Conservation (phyloP, 2,329 filamentous ascomycete species). For the Fusarium nisikadoi region DNA sequence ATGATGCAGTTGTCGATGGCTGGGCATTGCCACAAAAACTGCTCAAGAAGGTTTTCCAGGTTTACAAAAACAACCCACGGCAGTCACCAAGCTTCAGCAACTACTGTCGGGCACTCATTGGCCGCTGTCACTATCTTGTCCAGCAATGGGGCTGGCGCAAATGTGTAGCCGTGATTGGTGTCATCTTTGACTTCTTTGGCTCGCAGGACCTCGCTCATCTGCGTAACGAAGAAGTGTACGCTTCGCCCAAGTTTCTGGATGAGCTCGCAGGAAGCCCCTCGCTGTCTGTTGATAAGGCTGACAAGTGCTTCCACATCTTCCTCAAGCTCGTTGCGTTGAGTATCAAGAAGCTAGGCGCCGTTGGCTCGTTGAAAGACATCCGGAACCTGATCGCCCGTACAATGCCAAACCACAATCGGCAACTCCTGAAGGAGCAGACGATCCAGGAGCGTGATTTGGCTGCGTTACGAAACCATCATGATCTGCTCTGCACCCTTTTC, state of each 20-base stretch:
- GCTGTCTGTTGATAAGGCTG: constrained; percentile 62
- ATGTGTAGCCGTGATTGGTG: constrained; percentile 66
- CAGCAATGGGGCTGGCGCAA: constrained; percentile 73
- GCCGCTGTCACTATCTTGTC: constrained; percentile 71
- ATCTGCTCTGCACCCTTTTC: constrained; percentile 73
- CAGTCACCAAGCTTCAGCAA: constrained; percentile 72
- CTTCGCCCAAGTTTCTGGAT: constrained; percentile 70
- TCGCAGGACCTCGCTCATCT: constrained; percentile 70
- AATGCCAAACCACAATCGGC: constrained; percentile 73
- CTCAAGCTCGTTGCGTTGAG: constrained; percentile 71
- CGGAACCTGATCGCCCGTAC: constrained; percentile 70
- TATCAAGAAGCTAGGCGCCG: constrained; percentile 61
- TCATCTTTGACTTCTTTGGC: constrained; percentile 76
- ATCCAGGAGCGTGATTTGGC: constrained; percentile 70
- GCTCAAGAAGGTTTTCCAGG: constrained; percentile 65
- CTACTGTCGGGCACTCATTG: constrained; percentile 69
- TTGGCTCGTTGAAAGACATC: constrained; percentile 65
- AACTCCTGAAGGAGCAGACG: constrained; percentile 70
- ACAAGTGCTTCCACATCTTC: constrained; percentile 74
- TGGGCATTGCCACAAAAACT: constrained; percentile 70
- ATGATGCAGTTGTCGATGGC: constrained; percentile 58
- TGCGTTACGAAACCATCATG: constrained; percentile 74
- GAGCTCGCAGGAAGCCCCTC: constrained; percentile 59
- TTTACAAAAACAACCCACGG: constrained; percentile 65
- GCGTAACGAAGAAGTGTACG: constrained; percentile 71